phyloP scores from a whole-genome alignment of 345 rosid species.

The Raphanus raphanistrum region DNA sequence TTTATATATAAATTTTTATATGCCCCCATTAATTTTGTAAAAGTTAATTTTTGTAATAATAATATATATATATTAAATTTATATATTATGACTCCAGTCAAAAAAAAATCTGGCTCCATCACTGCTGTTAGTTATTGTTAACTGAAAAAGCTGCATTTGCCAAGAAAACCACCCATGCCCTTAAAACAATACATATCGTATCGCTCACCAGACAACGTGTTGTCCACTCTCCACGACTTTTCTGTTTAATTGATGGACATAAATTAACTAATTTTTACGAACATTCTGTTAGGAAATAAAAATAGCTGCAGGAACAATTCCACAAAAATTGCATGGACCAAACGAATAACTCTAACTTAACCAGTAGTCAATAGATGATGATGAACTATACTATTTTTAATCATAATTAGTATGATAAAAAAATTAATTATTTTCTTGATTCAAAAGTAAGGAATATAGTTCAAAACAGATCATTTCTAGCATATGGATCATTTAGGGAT shows the following conservation, averaged over 20 bases:
- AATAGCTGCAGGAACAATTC: background rate
- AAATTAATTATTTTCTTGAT: background rate
- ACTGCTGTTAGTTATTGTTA: too few relatives aligned
- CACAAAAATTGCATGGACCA: background rate
- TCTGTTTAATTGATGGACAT: background rate
- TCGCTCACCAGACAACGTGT: background rate
- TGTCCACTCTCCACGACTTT: background rate
- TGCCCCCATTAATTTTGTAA: too few relatives aligned
- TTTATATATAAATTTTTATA: too few relatives aligned
- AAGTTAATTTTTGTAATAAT: too few relatives aligned
- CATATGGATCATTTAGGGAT: background rate
- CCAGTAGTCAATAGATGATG: background rate
- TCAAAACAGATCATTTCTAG: background rate
- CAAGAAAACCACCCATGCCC: too few relatives aligned
- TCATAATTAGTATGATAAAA: background rate
- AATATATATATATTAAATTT: too few relatives aligned
- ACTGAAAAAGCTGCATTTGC: too few relatives aligned
- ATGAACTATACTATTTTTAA: background rate
- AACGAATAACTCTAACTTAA: background rate
- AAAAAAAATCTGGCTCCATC: too few relatives aligned
- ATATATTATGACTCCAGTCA: too few relatives aligned
- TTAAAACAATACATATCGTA: too few relatives aligned
- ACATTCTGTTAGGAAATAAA: background rate
- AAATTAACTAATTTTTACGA: background rate
- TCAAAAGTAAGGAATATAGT: background rate